phyloP scores from a whole-genome alignment of 441 rosid genomes.

The Theobroma grandiflorum region DNA sequence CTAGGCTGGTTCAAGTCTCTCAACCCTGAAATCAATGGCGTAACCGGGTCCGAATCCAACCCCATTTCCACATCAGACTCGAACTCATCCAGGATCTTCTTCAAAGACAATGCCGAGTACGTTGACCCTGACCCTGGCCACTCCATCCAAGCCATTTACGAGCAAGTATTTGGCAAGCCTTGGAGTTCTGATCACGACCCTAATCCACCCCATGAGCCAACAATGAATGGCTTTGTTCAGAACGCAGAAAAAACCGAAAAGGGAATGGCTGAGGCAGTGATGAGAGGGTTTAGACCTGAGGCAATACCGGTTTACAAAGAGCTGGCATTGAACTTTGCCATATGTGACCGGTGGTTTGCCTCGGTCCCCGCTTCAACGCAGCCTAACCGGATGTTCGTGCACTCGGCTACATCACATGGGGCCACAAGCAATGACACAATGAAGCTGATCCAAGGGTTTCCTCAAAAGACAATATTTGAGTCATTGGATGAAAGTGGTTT shows the following conservation, averaged over 20 bases:
- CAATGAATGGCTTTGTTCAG: slow-evolving; percentile 84
- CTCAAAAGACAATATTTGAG: slow-evolving; percentile 58
- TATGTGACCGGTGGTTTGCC: slow-evolving; percentile 74
- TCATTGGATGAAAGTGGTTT: slow-evolving; percentile 53
- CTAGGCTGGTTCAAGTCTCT: slow-evolving; percentile 86
- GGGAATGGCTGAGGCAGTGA: slow-evolving; percentile 77
- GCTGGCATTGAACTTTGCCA: slow-evolving; percentile 49
- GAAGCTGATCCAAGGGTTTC: slow-evolving; percentile 51
- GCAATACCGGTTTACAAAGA: slow-evolving; percentile 58
- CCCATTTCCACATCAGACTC: slow-evolving; percentile 70
- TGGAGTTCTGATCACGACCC: slow-evolving; percentile 48
- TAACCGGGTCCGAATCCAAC: slow-evolving; percentile 78
- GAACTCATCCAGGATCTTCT: slow-evolving; percentile 50
- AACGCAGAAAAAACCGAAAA: slow-evolving; percentile 63
- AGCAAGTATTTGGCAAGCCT: slow-evolving; percentile 76
- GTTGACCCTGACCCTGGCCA: slow-evolving; percentile 92
- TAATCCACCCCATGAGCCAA: slow-evolving; percentile 46
- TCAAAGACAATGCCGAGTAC: slow-evolving; percentile 59
- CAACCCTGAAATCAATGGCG: slow-evolving; percentile 81
- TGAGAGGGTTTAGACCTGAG: slow-evolving; percentile 71
- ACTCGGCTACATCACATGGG: slow-evolving; percentile 66
- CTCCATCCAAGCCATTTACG: slow-evolving; percentile 88
- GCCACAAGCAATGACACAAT: slow-evolving; percentile 49
- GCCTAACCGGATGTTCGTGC: slow-evolving; percentile 59
- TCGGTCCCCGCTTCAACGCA: slow-evolving; percentile 63